Evolutionary conservation across 2,329 filamentous ascomycete genomes (phyloP).

Genomic region (Mycosphaerella sp.): DNA sequence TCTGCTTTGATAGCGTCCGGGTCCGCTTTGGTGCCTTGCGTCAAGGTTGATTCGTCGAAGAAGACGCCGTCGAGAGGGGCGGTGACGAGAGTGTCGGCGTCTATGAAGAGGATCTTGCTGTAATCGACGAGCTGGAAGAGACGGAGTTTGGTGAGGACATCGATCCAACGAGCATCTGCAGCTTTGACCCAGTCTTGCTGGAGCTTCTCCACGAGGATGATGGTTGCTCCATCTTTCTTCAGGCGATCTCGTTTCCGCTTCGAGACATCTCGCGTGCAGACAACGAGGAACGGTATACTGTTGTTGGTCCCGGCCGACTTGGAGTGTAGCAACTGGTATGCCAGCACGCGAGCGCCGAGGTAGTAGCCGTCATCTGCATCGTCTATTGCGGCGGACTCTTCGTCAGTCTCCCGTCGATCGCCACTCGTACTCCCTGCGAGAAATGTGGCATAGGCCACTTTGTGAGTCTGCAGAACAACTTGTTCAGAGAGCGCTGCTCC

Average conservation of each 20-base stretch:
- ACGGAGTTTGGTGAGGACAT: conserved; percentile 36
- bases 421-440: conserved; percentile 29
- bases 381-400: conserved; percentile 23
- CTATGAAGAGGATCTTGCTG: conserved; percentile 35
- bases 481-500: conserved; percentile 11
- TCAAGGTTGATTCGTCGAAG: conserved; percentile 34
- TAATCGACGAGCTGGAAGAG: conserved; percentile 33
- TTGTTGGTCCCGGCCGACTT: conserved; percentile 32
- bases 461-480: conserved; percentile 21
- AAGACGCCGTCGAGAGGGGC: conserved; percentile 30
- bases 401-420: conserved; percentile 18
- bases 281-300: conserved; percentile 36
- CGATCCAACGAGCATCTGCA: conserved; percentile 29
- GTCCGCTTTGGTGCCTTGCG: conserved; percentile 27
- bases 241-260: conserved; percentile 34
- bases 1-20: conserved; percentile 27
- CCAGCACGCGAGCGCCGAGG: conserved; percentile 33
- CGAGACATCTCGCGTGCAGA: conserved; percentile 34
- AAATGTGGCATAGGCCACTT: conserved; percentile 38
- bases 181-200: conserved; percentile 31
- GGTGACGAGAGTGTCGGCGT: conserved; percentile 33
- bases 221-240: conserved; percentile 34
- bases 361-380: conserved; percentile 35
- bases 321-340: conserved; percentile 38
- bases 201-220: conserved; percentile 34